A percentile compares a stretch with the other conserved stretches of the same genome.
Conservation (phyloP, 805 yeast genomes). For the Metschnikowia peoriensis region DNA sequence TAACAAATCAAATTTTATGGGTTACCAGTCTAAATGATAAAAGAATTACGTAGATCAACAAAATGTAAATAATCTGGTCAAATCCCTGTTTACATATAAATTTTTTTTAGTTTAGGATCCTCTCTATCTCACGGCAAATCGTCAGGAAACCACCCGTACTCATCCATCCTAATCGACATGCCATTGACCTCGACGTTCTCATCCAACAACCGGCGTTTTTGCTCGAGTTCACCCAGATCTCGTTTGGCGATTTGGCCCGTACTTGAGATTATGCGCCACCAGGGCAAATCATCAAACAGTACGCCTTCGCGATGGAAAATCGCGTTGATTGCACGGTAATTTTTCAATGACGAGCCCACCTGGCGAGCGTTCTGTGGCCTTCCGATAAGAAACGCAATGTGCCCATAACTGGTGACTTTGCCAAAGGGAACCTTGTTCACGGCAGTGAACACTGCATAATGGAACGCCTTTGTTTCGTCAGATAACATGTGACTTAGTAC, state of each 20-base stretch:
- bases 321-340: conserved; percentile 26
- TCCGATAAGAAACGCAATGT: conserved; percentile 61
- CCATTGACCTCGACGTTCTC: conserved; percentile 46
- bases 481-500: conserved; percentile 2
- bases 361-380: conserved; percentile 69
- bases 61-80: no score
- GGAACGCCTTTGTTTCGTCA: conserved; percentile 56
- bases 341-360: conserved; percentile 70
- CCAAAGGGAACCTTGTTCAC: conserved; percentile 60
- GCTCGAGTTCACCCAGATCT: conserved; percentile 44
- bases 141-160: conserved; percentile 72
- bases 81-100: no score
- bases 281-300: conserved; percentile 49
- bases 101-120: no score
- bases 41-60: no score
- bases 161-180: conserved; percentile 40
- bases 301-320: conserved; percentile 24
- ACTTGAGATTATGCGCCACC: conserved; percentile 79
- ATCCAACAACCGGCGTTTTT: conserved; percentile 39
- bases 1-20: no score
- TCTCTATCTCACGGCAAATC: conserved; percentile 22
- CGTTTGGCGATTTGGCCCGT: conserved; percentile 61
- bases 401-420: conserved; percentile 65
- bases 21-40: background rate
- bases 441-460: conserved; percentile 56